Evolutionary conservation across 2,329 filamentous ascomycete genomes (phyloP), one percentile per base, ranked within the genome.

Genomic region (Colletotrichum eremochloae): DNA sequence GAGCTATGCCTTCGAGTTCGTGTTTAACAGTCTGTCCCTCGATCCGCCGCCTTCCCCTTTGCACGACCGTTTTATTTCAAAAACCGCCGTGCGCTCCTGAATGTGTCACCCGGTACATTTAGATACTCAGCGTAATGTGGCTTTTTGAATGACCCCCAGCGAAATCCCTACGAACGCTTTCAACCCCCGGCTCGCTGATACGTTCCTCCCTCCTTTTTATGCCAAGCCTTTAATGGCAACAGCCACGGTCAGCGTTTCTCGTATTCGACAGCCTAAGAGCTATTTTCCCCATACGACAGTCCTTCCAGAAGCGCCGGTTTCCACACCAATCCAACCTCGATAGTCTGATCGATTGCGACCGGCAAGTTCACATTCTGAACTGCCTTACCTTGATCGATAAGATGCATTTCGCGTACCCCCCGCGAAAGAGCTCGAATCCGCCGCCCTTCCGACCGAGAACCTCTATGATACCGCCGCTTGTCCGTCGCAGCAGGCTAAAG

Each of bases 351-450:
- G 46, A 70, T 56, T 46, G 70, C 53, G 33, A 58, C 60, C 29
- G 29, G 31, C 36, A 24, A 20, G 57, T 20, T 36, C 44, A 38
- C 40, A 20, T 48, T 70, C 14, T 36, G 40, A 63, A 33, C 36
- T 38, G 60, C 58, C 15, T 50, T 56, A 15, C 36, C 20, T 61
- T 31, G 52, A 44, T 53, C 74, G 68, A 75, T 78, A 86, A 77
- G 76, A 96, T 97, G 94, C 95, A 97, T 82, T 95, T 96, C 86
- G 94, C 95, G 75, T 91, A 97, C 77, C 95, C 95, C 67, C 90
- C 94, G 78, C 92, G 95, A 82, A 97, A 96, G 84, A 91, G 89
- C 79, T 96, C 93, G 75, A 91, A 92, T 79, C 90, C 93, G 76
- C 90, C 91, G 75, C 91, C 92, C 40, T 96, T 94, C 83, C 87